Evolutionary conservation across 352 stramenopile species (phyloP), one percentile per base, ranked within the genome.

Genomic region (Vaucheria bursata): DNA sequence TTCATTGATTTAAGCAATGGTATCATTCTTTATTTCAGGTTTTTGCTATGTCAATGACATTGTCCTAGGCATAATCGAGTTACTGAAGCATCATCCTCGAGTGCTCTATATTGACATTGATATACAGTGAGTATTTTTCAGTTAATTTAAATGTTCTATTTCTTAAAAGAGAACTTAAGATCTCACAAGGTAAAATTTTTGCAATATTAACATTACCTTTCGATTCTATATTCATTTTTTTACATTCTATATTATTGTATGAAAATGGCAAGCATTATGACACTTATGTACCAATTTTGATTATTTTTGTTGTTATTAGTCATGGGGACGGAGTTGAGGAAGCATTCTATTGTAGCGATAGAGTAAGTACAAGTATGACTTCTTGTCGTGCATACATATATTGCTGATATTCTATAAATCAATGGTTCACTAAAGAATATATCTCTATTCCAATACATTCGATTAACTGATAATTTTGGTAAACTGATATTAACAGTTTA

Each of bases 81-180:
- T 99, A 74, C 89, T 99, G 45, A 99, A 98, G 88, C 94, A 91
- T n/a, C 94, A 98, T 85, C 88, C 93, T 1, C 87, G 96, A 8
- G 96, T 99, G 18, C 84, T 99, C 6, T 99, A 99, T 86, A 97
- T 99, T 86, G 95, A 99, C 84, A 99, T 99, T 86, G 96, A 99
- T 85, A 93, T 98, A 7, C 95, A 99, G 77, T 82, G 77, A 74
- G 75, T 73, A 37, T 8, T 34, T 12, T 12, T 69, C 59, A 35
- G 59, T 12, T 18, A 50, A 69, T n/a, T 59, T n/a, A n/a, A n/a
- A 18, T 59, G 18, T 59, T 18, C 18, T 59, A n/a, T 59, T n/a
- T 59, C n/a, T 59, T 59, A n/a, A n/a, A n/a, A n/a, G 18, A n/a
- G 18, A n/a, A 59, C 18, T n/a, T n/a, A 59, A 59, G n/a, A 59